phyloP scores from a whole-genome alignment of 2,329 filamentous ascomycete genomes.

The Zymoseptoria pseudotritici region DNA sequence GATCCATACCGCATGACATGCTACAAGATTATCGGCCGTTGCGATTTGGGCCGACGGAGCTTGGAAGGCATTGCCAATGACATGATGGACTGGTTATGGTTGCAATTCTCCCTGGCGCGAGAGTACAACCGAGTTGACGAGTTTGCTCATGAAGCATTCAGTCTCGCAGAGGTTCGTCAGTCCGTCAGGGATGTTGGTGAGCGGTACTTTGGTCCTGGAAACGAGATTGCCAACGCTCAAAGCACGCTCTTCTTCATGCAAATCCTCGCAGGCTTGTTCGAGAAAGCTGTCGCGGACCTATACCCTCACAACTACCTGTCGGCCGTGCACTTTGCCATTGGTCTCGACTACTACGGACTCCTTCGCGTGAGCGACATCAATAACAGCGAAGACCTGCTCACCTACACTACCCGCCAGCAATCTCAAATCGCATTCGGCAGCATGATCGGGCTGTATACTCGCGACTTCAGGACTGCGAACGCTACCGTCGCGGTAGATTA shows the following conservation, averaged over 20 bases:
- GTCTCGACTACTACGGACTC: conserved; percentile 80
- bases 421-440: conserved; percentile 90
- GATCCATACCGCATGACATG: conserved; percentile 96
- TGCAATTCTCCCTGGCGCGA: conserved; percentile 56
- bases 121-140: conserved; percentile 56
- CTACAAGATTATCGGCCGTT: conserved; percentile 91
- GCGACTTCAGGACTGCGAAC: conserved; percentile 87
- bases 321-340: conserved; percentile 89
- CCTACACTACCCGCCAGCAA: conserved; percentile 59
- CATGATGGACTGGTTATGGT: conserved; percentile 61
- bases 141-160: conserved; percentile 55
- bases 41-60: conserved; percentile 51
- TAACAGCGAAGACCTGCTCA: conserved; percentile 60
- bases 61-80: conserved; percentile 52
- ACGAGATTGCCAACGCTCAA: conserved; percentile 72
- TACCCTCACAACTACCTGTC: conserved; percentile 89
- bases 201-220: conserved; percentile 78
- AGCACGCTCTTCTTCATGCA: conserved; percentile 93
- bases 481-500: conserved; percentile 90
- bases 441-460: conserved; percentile 90
- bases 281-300: conserved; percentile 84
- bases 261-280: conserved; percentile 83
- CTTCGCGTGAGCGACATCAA: conserved; percentile 78
- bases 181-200: conserved; percentile 84
- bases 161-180: conserved; percentile 61